Conservation (phyloP, 73 alveolate genomes). For the Paramecium biaurelia region DNA sequence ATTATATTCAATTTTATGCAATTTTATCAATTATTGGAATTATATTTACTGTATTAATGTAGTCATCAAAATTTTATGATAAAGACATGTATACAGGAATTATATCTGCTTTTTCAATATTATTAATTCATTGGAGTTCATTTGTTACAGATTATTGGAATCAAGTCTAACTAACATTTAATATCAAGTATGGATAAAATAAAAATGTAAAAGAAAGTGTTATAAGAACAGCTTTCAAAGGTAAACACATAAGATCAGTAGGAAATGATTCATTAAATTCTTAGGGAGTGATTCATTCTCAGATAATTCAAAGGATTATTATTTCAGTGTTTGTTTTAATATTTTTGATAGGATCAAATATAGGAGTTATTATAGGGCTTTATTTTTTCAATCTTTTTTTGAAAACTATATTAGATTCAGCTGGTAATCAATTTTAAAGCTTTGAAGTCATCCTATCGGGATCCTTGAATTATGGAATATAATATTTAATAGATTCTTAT, state of each 20-base stretch:
- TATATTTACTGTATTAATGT: not conserved
- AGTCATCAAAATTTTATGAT: not conserved
- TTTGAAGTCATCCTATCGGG: not conserved
- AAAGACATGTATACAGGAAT: not conserved
- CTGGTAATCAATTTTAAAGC: not conserved
- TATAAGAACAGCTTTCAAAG: not conserved
- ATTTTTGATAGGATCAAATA: not conserved
- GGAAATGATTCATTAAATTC: constrained; percentile 30
- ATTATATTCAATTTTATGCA: not conserved
- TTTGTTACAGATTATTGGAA: not conserved
- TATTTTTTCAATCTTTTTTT: not conserved
- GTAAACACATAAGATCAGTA: not conserved
- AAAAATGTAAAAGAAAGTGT: not conserved
- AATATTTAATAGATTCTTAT: not conserved
- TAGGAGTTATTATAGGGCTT: not conserved
- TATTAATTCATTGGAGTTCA: not conserved
- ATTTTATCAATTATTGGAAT: not conserved
- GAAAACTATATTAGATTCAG: not conserved
- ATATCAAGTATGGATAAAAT: not conserved
- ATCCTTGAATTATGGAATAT: not conserved
- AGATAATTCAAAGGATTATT: not conserved
- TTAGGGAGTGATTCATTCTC: not conserved
- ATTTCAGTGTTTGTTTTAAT: not conserved
- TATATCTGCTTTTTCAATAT: not conserved
- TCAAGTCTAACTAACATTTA: not conserved